These are phyloP conservation scores for Arachis monticola DNA, from an alignment of 331 rosid genomes.

Conservation along the genomic window DNA sequence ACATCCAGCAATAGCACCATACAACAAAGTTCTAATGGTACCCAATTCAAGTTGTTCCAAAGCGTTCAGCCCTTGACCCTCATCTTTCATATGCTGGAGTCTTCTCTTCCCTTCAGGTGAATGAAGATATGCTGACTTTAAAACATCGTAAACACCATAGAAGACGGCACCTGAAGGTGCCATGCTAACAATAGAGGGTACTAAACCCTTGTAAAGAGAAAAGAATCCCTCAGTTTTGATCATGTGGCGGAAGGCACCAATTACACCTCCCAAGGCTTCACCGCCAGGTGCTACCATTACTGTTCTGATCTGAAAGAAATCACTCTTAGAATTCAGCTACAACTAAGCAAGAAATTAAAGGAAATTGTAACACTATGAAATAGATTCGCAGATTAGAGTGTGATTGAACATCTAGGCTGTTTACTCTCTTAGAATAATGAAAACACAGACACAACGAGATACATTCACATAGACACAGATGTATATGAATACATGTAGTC, in stretches of 20 bases:
- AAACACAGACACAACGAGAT: too few species aligned
- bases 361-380: background rate
- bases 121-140: conserved; percentile 81
- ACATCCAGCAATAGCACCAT: conserved; percentile 96
- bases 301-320: conserved; percentile 83
- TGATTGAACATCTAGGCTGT: background rate
- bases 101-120: conserved; percentile 92
- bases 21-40: conserved; percentile 73
- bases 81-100: conserved; percentile 64
- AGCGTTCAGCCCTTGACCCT: conserved; percentile 65
- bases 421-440: too few species aligned
- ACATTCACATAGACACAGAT: too few species aligned
- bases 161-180: conserved; percentile 98
- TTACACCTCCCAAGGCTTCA: conserved; percentile 90
- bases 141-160: conserved; percentile 87
- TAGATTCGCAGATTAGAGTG: too few species aligned
- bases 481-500: too few species aligned
- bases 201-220: conserved; percentile 93
- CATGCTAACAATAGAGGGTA: conserved; percentile 92
- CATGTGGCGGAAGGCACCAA: conserved; percentile 83
- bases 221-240: conserved; percentile 90
- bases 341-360: background rate
- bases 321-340: conserved; percentile 36
- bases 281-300: conserved; percentile 96
- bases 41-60: conserved; percentile 92